Evolutionary conservation across 345 rosid genomes (phyloP).

Genomic region (Eucalyptus melliodora): DNA sequence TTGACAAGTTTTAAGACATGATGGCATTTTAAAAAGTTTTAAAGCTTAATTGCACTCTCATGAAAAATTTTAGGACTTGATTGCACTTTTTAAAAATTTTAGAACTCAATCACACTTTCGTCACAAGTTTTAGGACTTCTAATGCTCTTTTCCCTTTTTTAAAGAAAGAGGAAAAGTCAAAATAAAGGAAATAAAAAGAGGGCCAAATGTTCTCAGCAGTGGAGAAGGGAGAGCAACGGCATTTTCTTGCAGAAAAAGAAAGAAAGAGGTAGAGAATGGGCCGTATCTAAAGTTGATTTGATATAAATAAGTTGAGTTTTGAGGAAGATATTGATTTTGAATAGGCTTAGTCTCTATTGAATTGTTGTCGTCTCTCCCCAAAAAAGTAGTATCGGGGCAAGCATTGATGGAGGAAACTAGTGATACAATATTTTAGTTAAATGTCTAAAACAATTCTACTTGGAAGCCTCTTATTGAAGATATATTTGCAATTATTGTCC

Average conservation of each 20-base stretch:
- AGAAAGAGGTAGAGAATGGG: neutral
- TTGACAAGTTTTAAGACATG: no score
- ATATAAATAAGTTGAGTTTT: neutral
- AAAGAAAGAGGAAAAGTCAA: neutral
- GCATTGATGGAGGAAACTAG: neutral
- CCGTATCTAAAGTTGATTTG: neutral
- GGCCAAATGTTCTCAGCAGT: neutral
- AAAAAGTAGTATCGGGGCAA: neutral
- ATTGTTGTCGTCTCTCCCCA: neutral
- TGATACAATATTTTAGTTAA: neutral
- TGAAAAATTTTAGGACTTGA: no score
- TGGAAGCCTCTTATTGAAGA: neutral
- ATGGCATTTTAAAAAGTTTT: no score
- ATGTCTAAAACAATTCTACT: neutral
- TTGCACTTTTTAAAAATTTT: no score
- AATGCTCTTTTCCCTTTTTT: no score
- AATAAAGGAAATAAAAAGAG: neutral
- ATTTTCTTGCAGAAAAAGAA: neutral
- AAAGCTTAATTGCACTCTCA: no score
- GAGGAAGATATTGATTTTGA: neutral
- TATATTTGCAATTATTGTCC: neutral
- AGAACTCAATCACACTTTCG: no score
- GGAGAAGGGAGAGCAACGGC: neutral
- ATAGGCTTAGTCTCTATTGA: neutral
- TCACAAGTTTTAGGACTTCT: no score